Evolutionary conservation across 768 basidiomycete genomes (phyloP).

Genomic region (Boletus pseudo-olivaceus): DNA sequence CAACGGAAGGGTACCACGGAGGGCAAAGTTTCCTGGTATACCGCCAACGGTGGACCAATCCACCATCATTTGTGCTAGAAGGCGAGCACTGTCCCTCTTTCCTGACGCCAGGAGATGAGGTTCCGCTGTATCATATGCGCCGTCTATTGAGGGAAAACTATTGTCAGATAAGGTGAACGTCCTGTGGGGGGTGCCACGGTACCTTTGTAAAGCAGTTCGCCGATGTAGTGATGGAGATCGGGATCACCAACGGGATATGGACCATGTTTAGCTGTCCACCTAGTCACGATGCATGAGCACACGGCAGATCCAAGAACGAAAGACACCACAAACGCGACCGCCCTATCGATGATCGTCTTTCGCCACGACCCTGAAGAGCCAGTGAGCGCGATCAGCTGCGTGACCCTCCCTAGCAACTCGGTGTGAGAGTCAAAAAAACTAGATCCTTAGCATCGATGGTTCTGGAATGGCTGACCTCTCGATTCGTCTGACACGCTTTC

Average conservation of each 20-base stretch:
- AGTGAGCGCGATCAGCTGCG: slow-evolving; percentile 86
- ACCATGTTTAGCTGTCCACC: slow-evolving; percentile 83
- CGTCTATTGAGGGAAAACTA: slow-evolving; percentile 47
- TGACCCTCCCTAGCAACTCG: slow-evolving; percentile 64
- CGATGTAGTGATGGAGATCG: slow-evolving; percentile 84
- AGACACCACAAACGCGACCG: slow-evolving; percentile 63
- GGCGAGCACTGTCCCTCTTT: slow-evolving; percentile 82
- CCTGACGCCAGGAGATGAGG: slow-evolving; percentile 81
- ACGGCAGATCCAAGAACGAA: slow-evolving; percentile 6
- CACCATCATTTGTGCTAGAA: slow-evolving; percentile 82
- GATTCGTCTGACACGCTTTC: slow-evolving; percentile 74
- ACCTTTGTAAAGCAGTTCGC: slow-evolving; percentile 87
- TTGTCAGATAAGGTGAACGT: slow-evolving; percentile 1
- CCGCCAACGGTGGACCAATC: slow-evolving; percentile 65
- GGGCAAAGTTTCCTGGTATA: slow-evolving; percentile 69
- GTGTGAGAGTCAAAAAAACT: neutral
- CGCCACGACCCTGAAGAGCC: slow-evolving; percentile 82
- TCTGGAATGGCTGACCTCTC: slow-evolving; percentile 54
- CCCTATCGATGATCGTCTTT: slow-evolving; percentile 82
- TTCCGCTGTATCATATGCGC: slow-evolving; percentile 71
- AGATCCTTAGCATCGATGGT: neutral
- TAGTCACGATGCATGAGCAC: slow-evolving; percentile 33
- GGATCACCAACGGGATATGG: slow-evolving; percentile 86
- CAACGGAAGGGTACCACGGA: slow-evolving; percentile 83
- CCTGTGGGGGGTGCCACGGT: slow-evolving; percentile 1